These are phyloP conservation scores for Lentinula sp. DNA, from an alignment of 768 basidiomycete species.

Conservation along the genomic window DNA sequence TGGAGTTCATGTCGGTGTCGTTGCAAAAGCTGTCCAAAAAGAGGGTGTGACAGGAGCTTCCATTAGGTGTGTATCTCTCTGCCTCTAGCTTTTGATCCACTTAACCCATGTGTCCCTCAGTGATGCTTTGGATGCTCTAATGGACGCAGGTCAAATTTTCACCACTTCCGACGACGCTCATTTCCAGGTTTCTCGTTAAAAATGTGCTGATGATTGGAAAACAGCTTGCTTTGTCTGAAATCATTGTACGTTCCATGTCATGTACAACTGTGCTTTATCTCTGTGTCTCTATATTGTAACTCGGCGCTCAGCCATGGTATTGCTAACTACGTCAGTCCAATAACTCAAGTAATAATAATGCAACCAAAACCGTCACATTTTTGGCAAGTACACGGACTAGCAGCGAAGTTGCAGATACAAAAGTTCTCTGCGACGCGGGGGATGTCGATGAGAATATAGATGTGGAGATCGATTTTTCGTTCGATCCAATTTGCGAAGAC, in stretches of 20 bases:
- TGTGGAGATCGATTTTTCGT: too few species aligned
- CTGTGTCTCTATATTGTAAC: background rate
- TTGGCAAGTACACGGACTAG: too few species aligned
- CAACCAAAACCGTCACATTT: too few species aligned
- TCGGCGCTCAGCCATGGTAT: too few species aligned
- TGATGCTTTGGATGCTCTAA: conserved; percentile 67
- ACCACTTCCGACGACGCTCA: conserved; percentile 82
- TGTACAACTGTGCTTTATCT: background rate
- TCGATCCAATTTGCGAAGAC: too few species aligned
- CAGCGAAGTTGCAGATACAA: too few species aligned
- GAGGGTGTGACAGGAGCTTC: conserved; percentile 33
- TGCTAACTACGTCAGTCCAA: background rate
- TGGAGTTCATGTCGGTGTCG: conserved; percentile 69
- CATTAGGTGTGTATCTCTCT: conserved; percentile 46
- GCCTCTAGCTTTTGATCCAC: background rate
- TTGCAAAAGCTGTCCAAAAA: conserved; percentile 59
- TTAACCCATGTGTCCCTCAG: conserved; percentile 26
- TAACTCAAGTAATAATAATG: too few species aligned
- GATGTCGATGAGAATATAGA: too few species aligned
- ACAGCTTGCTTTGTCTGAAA: background rate
- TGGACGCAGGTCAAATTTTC: conserved; percentile 77
- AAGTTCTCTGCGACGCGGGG: too few species aligned
- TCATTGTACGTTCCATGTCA: background rate
- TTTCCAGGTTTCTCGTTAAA: conserved; percentile 47
- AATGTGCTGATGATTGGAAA: background rate